A percentile compares a stretch with the other conserved stretches of the same genome.
phyloP scores from a whole-genome alignment of 2,329 filamentous ascomycete genomes.

The Clathrospora elynae region DNA sequence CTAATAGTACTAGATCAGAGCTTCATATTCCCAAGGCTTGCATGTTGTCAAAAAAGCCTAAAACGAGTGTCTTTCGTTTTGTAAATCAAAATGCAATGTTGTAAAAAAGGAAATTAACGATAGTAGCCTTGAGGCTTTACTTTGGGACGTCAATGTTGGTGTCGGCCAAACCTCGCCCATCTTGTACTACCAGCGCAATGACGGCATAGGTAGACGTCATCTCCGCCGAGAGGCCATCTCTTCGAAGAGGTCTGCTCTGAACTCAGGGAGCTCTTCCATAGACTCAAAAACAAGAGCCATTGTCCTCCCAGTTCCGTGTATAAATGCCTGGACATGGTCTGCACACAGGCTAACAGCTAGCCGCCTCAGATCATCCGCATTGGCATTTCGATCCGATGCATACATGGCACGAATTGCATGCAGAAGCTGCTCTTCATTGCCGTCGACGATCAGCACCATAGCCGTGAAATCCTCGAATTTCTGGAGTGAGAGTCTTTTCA shows the following conservation, averaged over 20 bases:
- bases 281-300: constrained; percentile 34
- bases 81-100: too few species aligned
- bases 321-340: constrained; percentile 36
- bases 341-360: constrained; percentile 35
- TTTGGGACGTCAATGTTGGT: too few species aligned
- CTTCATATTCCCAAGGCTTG: too few species aligned
- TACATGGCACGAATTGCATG: constrained; percentile 36
- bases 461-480: constrained; percentile 36
- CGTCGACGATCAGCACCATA: constrained; percentile 27
- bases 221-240: constrained; percentile 37
- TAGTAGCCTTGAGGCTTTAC: too few species aligned
- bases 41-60: too few species aligned
- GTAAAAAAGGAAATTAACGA: too few species aligned
- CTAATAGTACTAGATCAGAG: too few species aligned
- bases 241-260: constrained; percentile 38
- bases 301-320: constrained; percentile 33
- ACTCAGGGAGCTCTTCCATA: constrained; percentile 40
- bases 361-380: constrained; percentile 28
- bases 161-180: too few species aligned
- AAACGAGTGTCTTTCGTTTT: too few species aligned
- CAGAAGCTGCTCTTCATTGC: constrained; percentile 33
- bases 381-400: constrained; percentile 26
- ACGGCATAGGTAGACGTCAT: constrained; percentile 9
- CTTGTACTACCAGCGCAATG: too few species aligned
- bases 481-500: constrained; percentile 31